These are phyloP conservation scores for Xylariomycetidae sp. DNA, from an alignment of 2,329 filamentous ascomycete species.

Conservation along the genomic window DNA sequence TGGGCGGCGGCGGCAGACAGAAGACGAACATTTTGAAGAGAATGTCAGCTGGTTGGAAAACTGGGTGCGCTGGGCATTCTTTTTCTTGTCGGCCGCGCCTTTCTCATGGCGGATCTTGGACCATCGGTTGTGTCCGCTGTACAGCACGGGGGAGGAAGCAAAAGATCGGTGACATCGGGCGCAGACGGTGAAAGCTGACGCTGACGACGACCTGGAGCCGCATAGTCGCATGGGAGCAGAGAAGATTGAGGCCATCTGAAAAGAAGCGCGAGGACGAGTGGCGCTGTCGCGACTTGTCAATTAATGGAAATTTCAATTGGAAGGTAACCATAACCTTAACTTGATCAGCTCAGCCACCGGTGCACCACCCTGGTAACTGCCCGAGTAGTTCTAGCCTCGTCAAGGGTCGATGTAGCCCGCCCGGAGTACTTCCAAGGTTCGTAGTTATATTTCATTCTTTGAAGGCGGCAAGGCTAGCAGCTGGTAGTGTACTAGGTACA, in stretches of 20 bases:
- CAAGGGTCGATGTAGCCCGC: too few relatives aligned
- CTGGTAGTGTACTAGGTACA: too few relatives aligned
- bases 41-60: constrained; percentile 70
- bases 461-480: too few relatives aligned
- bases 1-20: neutral
- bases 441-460: too few relatives aligned
- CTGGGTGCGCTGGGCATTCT: constrained; percentile 63
- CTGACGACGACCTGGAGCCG: constrained; percentile 7
- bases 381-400: too few relatives aligned
- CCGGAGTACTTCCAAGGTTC: too few relatives aligned
- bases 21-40: constrained; percentile 63
- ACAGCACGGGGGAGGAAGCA: constrained; percentile 35
- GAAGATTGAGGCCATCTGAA: constrained; percentile 15
- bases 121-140: constrained; percentile 86
- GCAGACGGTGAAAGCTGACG: constrained; percentile 32
- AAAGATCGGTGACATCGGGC: constrained; percentile 46
- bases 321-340: too few relatives aligned
- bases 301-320: too few relatives aligned
- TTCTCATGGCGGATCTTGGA: constrained; percentile 96
- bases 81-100: constrained; percentile 75
- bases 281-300: too few relatives aligned
- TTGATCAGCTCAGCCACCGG: too few relatives aligned
- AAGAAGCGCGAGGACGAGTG: too few relatives aligned
- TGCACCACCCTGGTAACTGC: too few relatives aligned
- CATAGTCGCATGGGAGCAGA: constrained; percentile 7